These are phyloP conservation scores for Glutinoglossum americanum DNA, from an alignment of 495 filamentous ascomycete species.

Conservation along the genomic window DNA sequence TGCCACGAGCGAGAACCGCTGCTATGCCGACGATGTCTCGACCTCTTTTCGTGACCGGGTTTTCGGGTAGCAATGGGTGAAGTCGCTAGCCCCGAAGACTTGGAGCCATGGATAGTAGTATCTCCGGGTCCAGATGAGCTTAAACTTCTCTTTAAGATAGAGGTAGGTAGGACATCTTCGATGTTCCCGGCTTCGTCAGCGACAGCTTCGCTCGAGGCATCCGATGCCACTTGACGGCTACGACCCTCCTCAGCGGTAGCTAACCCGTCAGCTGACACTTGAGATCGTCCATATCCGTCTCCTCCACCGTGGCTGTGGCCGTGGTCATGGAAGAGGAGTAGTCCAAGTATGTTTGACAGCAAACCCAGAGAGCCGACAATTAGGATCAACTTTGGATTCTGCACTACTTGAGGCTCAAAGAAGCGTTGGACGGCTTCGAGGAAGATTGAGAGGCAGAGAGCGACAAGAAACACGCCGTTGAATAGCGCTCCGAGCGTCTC, in stretches of 20 bases:
- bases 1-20: conserved; percentile 16
- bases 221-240: conserved; percentile 9
- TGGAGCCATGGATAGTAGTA: not conserved
- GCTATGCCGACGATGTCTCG: conserved; percentile 6
- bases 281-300: conserved; percentile 27
- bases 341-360: conserved; percentile 73
- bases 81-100: not conserved
- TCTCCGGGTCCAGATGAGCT: not conserved
- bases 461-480: conserved; percentile 93
- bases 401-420: conserved; percentile 68
- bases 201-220: conserved; percentile 16
- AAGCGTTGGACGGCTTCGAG: conserved; percentile 81
- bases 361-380: conserved; percentile 74
- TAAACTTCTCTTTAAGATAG: not conserved
- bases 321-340: conserved; percentile 82
- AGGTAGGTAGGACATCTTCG: conserved; percentile 24
- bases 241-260: conserved; percentile 17
- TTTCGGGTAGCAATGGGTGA: conserved; percentile 11
- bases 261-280: conserved; percentile 23
- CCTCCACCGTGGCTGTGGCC: conserved; percentile 55
- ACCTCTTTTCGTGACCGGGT: not conserved
- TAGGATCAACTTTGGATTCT: conserved; percentile 62
- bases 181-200: conserved; percentile 25
- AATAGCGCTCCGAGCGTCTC: conserved; percentile 89
- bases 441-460: conserved; percentile 85